Evolutionary conservation across 352 stramenopile species (phyloP).

Genomic region (Globisporangium radiosum): DNA sequence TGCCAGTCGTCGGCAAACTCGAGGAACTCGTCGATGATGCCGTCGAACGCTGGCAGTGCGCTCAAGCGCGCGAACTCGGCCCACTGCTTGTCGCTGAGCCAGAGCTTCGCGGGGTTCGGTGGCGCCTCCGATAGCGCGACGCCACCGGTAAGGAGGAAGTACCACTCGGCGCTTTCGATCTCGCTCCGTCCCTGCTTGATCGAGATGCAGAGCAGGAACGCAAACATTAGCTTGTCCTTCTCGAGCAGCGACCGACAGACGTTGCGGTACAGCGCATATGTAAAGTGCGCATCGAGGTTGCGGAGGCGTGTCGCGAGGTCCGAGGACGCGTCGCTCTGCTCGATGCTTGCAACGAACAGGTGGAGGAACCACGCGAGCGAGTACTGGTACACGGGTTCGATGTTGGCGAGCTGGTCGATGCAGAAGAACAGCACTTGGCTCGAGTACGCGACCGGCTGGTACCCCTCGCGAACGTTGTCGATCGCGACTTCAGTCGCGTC

Average conservation of each 20-base stretch:
- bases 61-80: conserved; percentile 89
- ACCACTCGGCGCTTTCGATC: conserved; percentile 86
- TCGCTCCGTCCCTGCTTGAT: conserved; percentile 80
- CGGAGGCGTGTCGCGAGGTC: conserved; percentile 71
- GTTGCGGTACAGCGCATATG: conserved; percentile 89
- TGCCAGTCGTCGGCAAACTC: conserved; percentile 80
- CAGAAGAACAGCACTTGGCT: conserved; percentile 93
- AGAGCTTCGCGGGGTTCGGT: conserved; percentile 86
- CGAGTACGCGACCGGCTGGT: conserved; percentile 86
- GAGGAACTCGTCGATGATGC: conserved; percentile 80
- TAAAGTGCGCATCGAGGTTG: conserved; percentile 88
- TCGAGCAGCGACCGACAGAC: conserved; percentile 90
- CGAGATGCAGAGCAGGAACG: conserved; percentile 84
- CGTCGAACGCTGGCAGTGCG: conserved; percentile 65
- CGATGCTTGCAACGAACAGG: conserved; percentile 87
- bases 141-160: conserved; percentile 92
- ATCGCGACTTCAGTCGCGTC: conserved; percentile 91
- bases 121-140: conserved; percentile 86
- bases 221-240: conserved; percentile 93
- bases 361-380: conserved; percentile 91
- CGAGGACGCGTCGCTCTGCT: conserved; percentile 68
- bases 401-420: conserved; percentile 91
- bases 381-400: conserved; percentile 93
- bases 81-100: conserved; percentile 92
- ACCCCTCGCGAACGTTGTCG: conserved; percentile 80